phyloP scores from a whole-genome alignment of 305 asterid genomes.

The Plantago lanceolata region DNA sequence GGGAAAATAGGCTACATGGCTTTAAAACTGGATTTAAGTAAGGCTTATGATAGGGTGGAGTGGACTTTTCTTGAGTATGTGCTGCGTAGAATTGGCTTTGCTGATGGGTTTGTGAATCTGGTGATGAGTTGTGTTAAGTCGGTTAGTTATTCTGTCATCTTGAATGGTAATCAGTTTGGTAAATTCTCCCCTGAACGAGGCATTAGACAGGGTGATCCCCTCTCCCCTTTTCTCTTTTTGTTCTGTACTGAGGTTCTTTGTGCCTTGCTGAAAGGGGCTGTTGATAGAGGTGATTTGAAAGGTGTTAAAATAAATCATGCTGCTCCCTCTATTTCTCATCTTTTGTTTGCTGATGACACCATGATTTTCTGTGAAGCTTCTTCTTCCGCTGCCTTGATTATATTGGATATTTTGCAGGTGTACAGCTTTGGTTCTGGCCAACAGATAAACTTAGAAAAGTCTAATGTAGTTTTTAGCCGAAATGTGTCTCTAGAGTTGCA shows the following conservation, averaged over 20 bases:
- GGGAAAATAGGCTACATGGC: background rate
- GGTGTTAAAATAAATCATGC: too few relatives aligned
- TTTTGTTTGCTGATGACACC: background rate
- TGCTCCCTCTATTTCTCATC: background rate
- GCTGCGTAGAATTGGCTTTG: background rate
- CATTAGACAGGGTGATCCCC: too few relatives aligned
- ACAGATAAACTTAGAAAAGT: too few relatives aligned
- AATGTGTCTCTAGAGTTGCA: too few relatives aligned
- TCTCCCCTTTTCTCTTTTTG: background rate
- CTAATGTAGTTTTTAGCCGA: too few relatives aligned
- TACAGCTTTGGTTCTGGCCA: background rate
- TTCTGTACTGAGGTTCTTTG: background rate
- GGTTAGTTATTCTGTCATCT: background rate
- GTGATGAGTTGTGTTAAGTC: background rate
- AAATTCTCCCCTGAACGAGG: background rate
- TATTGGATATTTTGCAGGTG: background rate
- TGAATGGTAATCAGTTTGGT: background rate
- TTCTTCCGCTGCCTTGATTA: background rate
- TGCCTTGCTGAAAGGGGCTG: background rate
- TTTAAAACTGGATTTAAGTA: background rate
- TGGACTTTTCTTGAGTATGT: background rate
- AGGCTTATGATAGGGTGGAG: background rate
- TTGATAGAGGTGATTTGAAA: background rate
- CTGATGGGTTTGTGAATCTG: background rate
- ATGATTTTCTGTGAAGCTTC: background rate